These are phyloP conservation scores for Tarenaya hassleriana DNA, from an alignment of 345 rosid species.

Conservation along the genomic window DNA sequence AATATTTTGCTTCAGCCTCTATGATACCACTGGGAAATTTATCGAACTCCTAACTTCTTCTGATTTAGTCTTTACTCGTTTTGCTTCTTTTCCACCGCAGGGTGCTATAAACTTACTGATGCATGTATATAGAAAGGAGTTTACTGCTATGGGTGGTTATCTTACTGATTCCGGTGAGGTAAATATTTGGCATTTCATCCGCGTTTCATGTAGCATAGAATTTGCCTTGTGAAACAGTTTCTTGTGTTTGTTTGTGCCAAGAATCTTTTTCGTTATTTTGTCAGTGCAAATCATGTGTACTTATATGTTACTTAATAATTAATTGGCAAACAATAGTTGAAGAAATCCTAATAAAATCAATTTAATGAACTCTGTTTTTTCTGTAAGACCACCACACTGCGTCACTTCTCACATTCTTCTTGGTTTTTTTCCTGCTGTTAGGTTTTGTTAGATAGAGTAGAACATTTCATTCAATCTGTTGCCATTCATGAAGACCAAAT, in stretches of 20 bases:
- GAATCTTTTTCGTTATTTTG: conserved; percentile 7
- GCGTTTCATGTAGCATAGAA: neutral
- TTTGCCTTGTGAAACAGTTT: neutral
- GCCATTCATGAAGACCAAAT: conserved; percentile 87
- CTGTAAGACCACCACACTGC: neutral
- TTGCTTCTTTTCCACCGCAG: conserved; percentile 38
- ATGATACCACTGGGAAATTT: neutral
- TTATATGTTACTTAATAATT: neutral
- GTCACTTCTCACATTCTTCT: neutral
- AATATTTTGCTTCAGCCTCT: conserved; percentile 5
- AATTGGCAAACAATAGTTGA: conserved; percentile 3
- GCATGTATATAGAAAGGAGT: conserved; percentile 85
- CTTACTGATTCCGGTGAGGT: conserved; percentile 99
- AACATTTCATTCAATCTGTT: conserved; percentile 78
- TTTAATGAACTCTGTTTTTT: neutral
- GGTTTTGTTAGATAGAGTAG: conserved; percentile 82
- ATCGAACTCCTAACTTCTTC: neutral
- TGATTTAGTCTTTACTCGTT: conserved; percentile 13
- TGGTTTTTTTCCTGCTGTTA: conserved; percentile 22
- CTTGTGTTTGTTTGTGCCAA: conserved; percentile 12
- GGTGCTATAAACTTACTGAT: conserved; percentile 93
- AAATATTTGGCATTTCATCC: conserved; percentile 24
- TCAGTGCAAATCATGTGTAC: neutral
- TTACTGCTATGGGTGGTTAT: conserved; percentile 91
- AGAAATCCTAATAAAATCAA: conserved; percentile 8